Percentiles rank a stretch among this genome's conserved stretches.
These are phyloP conservation scores for Pseudocercospora cruenta DNA, from an alignment of 2,329 filamentous ascomycete species.

Conservation along the genomic window DNA sequence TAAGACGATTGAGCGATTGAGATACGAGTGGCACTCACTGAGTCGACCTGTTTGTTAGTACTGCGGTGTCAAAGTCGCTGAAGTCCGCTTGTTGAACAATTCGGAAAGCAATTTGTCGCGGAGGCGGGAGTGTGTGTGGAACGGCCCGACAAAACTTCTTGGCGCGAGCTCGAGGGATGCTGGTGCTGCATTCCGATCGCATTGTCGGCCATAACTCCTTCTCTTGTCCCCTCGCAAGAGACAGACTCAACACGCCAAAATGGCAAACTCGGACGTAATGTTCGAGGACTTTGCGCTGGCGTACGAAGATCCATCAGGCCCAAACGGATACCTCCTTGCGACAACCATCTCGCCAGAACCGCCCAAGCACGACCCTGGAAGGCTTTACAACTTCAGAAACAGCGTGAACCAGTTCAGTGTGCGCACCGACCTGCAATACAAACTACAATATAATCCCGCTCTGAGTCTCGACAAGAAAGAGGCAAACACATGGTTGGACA, in stretches of 20 bases:
- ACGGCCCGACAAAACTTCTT: constrained; percentile 16
- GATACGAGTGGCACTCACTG: neutral
- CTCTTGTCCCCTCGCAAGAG: neutral
- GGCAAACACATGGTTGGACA: constrained; percentile 79
- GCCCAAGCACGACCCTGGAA: constrained; percentile 63
- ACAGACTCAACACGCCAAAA: neutral
- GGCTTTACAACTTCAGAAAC: constrained; percentile 71
- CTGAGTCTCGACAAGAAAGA: constrained; percentile 58
- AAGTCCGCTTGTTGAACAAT: neutral
- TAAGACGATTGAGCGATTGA: neutral
- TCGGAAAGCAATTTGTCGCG: neutral
- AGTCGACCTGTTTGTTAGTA: constrained; percentile 7
- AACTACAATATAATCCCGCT: constrained; percentile 65
- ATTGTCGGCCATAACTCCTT: neutral
- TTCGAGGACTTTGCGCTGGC: constrained; percentile 75
- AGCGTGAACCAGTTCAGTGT: constrained; percentile 69
- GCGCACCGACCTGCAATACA: constrained; percentile 70
- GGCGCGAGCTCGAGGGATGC: constrained; percentile 10
- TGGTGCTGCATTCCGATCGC: neutral
- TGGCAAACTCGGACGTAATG: constrained; percentile 56
- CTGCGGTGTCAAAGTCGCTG: neutral
- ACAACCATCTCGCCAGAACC: constrained; percentile 73
- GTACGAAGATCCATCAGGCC: constrained; percentile 65
- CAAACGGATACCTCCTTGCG: constrained; percentile 73
- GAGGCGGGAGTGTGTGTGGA: neutral